A percentile compares a stretch with the other conserved stretches of the same genome.
phyloP scores from a whole-genome alignment of 176 grass and related monocot species.

The Olyra latifolia region DNA sequence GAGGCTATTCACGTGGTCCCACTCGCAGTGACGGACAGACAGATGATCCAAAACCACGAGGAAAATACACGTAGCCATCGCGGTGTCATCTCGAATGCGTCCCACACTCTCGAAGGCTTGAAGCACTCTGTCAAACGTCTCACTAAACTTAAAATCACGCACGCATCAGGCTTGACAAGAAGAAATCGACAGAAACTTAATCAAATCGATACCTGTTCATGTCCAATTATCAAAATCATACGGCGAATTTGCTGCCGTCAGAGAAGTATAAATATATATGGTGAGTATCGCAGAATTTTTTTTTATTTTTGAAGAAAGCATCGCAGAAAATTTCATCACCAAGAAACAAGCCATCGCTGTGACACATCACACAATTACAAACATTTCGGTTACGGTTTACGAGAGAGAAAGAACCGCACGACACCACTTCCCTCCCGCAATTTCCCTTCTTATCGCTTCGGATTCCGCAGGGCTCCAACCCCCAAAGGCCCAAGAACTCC shows the following conservation, averaged over 20 bases:
- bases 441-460: neutral
- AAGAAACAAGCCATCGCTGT: too few relatives aligned
- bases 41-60: neutral
- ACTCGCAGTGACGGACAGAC: neutral
- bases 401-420: neutral
- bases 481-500: neutral
- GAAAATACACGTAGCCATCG: neutral
- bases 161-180: neutral
- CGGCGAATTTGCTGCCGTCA: neutral
- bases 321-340: neutral
- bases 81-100: slow-evolving; percentile 1
- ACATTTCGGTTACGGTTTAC: neutral
- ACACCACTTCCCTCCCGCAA: neutral
- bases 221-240: neutral
- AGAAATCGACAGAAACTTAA: neutral
- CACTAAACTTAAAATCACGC: neutral
- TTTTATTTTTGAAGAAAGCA: neutral
- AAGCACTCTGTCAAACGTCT: neutral
- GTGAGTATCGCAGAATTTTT: too few relatives aligned
- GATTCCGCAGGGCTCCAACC: neutral
- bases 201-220: neutral
- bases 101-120: too few relatives aligned
- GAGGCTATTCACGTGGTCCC: neutral
- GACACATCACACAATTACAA: too few relatives aligned
- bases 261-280: neutral